A percentile compares a stretch with the other conserved stretches of the same genome.
Conservation (phyloP, 1,284 basidiomycete species). For the Papiliotrema fonsecae region DNA sequence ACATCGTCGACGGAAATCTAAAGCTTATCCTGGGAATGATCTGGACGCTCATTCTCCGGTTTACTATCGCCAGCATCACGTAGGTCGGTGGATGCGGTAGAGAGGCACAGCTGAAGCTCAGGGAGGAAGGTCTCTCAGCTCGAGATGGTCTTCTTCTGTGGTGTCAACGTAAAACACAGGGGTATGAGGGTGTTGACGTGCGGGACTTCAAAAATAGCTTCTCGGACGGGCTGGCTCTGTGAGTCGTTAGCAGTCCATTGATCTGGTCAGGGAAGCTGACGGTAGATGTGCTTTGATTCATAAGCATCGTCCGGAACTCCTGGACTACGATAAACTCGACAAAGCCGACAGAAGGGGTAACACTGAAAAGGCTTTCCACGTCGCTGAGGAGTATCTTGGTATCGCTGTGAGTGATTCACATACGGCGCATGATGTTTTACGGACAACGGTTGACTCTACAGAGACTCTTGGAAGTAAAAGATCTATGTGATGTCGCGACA, state of each 20-base stretch:
- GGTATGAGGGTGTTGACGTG: slow-evolving; percentile 85
- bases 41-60: slow-evolving; percentile 94
- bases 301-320: slow-evolving; percentile 87
- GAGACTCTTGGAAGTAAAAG: slow-evolving; percentile 93
- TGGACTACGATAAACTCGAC: slow-evolving; percentile 77
- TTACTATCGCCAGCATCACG: slow-evolving; percentile 98
- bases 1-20: slow-evolving; percentile 95
- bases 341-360: slow-evolving; percentile 75
- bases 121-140: slow-evolving; percentile 93
- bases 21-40: slow-evolving; percentile 99
- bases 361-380: slow-evolving; percentile 75
- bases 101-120: slow-evolving; percentile 46
- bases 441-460: slow-evolving; percentile 38
- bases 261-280: slow-evolving; percentile 1
- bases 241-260: slow-evolving; percentile 41
- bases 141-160: slow-evolving; percentile 94
- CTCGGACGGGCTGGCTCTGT: slow-evolving; percentile 93
- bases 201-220: slow-evolving; percentile 90
- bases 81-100: slow-evolving; percentile 46
- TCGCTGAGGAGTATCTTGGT: slow-evolving; percentile 78
- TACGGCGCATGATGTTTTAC: not conserved
- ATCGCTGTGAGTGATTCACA: slow-evolving; percentile 65
- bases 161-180: slow-evolving; percentile 94
- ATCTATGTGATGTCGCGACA: slow-evolving; percentile 79
- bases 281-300: slow-evolving; percentile 91